Evolutionary conservation across 1,284 basidiomycete genomes (phyloP).

Genomic region (Microbotryum intermedium): DNA sequence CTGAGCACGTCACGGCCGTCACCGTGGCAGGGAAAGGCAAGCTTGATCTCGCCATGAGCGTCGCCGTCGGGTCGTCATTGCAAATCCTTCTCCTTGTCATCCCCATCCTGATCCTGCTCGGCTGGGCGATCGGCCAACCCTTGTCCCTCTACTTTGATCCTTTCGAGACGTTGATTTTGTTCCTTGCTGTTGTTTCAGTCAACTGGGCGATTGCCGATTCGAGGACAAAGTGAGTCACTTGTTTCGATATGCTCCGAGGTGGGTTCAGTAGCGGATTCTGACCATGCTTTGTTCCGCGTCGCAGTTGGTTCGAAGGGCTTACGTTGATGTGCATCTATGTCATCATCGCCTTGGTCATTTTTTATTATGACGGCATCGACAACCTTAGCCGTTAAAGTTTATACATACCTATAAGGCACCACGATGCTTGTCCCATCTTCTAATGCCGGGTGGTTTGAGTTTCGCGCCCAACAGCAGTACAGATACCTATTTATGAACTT

Average conservation of each 20-base stretch:
- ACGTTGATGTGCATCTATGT: constrained; percentile 45
- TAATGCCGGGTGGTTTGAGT: no score
- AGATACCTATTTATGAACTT: no score
- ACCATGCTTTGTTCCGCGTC: no score
- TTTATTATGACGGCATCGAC: constrained; percentile 1
- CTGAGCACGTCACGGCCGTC: constrained; percentile 81
- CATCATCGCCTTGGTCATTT: constrained; percentile 17
- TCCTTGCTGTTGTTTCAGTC: constrained; percentile 67
- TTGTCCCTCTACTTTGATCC: constrained; percentile 41
- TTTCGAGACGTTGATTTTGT: constrained; percentile 44
- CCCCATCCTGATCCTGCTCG: constrained; percentile 54
- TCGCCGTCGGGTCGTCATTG: constrained; percentile 48
- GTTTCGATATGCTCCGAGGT: no score
- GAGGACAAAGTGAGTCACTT: constrained; percentile 58
- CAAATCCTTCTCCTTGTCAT: constrained; percentile 78
- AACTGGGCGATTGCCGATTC: constrained; percentile 73
- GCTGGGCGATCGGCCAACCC: constrained; percentile 46
- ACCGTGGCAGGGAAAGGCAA: constrained; percentile 70
- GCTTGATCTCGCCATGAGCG: constrained; percentile 45
- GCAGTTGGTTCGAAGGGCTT: constrained; percentile 46
- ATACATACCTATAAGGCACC: no score
- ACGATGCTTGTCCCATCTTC: no score
- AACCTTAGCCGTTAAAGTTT: no score
- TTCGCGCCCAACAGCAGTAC: no score
- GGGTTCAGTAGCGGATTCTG: no score